phyloP scores from a whole-genome alignment of 2,329 filamentous ascomycete species.

The Cladosporium cucumerinum region DNA sequence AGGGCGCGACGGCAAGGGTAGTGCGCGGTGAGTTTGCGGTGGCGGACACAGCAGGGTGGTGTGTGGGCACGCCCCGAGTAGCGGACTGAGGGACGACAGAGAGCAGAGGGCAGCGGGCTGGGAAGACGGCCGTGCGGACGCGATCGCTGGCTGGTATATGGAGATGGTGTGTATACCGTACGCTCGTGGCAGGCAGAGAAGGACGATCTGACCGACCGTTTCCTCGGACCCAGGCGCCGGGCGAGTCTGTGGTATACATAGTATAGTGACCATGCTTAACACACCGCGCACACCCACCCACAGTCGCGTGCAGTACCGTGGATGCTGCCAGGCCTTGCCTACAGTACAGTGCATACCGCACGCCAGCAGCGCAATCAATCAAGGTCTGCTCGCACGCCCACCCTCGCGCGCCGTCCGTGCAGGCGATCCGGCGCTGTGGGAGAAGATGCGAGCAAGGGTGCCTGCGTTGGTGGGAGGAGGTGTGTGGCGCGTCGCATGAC shows the following conservation, averaged over 20 bases:
- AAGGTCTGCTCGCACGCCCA: conserved; percentile 12
- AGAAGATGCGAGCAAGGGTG: conserved; percentile 14
- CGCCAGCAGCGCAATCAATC: conserved; percentile 4
- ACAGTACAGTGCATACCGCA: background rate
- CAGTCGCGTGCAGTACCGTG: conserved; percentile 1
- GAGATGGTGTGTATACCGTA: background rate
- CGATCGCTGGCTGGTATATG: background rate
- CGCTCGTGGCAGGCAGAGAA: background rate
- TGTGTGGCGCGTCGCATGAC: background rate
- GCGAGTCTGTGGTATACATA: conserved; percentile 10
- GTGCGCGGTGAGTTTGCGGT: conserved; percentile 1
- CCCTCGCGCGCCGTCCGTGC: conserved; percentile 12
- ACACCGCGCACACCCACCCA: background rate
- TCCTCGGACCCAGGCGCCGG: background rate
- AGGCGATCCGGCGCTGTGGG: conserved; percentile 8
- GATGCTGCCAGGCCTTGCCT: background rate
- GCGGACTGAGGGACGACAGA: background rate
- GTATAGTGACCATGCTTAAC: background rate
- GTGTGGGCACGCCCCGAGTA: background rate
- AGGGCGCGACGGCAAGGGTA: conserved; percentile 6
- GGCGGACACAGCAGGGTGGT: background rate
- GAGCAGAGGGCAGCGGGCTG: conserved; percentile 7
- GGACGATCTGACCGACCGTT: background rate
- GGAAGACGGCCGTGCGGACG: conserved; percentile 8
- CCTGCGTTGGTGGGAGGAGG: background rate